Base-by-base conservation (phyloP, 106 monocot species). In the Platanthera zijinensis region DNA sequence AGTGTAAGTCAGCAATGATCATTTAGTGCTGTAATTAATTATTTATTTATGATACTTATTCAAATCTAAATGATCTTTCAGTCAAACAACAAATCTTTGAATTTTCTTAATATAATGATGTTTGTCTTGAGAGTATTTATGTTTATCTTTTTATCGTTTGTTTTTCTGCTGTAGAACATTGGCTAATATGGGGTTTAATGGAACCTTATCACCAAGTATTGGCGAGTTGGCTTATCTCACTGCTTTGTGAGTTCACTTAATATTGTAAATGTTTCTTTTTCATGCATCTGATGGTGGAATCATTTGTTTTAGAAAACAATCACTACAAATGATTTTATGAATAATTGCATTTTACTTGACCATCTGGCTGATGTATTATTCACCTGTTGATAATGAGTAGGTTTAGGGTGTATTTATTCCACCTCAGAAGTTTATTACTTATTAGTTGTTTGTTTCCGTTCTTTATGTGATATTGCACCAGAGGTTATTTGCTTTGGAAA, bases 131-230 rank as follows among this genome's bases (percentile, higher is more conserved):
- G 7, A 19, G 8, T 22, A 21, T 63, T 22, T 63, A 10, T 59
- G 19, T 22, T 22, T 21, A 21, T 63, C 22, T 62, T 62, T 9
- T 14, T 19, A 66, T 66, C 30, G 12, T 12, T 25, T 48, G 21
- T 73, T 66, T 66, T 61, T 57, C 1, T 52, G 10, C 39, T 83
- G 49, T 86, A 96, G 96, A 79, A 87, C 93, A 74, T 79, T 96
- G 77, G 17, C 90, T 81, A 87, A 85, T 56, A 90, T 96, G 89
- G 90, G 93, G 75, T 93, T 93, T 50, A 89, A 85, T 76, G 96
- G 96, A 72, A 83, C 73, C 73, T 79, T 96, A 62, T 90, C 96
- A 54, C 85, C 96, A 81, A 89, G 78, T 69, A 86, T 96, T 79
- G 96, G 96, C 72, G 85, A 78, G 4, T 73, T 92, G 63, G 63